phyloP scores from a whole-genome alignment of 2,329 filamentous ascomycete species.

The Verticillium klebahnii region DNA sequence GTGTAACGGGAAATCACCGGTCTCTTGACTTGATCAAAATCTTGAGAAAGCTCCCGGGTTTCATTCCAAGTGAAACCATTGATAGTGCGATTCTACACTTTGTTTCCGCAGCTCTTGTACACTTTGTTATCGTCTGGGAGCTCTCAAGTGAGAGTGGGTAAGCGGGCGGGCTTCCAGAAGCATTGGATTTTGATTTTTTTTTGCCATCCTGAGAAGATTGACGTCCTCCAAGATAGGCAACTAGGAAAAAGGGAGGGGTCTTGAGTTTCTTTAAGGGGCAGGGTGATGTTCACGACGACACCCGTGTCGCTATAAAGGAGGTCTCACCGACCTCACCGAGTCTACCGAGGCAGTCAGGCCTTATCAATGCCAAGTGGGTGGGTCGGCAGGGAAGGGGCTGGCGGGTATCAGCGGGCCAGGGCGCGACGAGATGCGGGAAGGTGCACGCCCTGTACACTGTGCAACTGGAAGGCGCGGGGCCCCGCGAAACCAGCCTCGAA shows the following conservation, averaged over 20 bases:
- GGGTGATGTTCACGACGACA: background rate
- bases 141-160: background rate
- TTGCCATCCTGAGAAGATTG: no score
- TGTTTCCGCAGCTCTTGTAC: background rate
- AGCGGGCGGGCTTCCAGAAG: no score
- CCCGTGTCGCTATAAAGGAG: background rate
- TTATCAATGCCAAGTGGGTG: background rate
- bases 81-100: background rate
- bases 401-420: constrained; percentile 13
- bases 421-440: constrained; percentile 6
- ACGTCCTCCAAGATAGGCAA: no score
- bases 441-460: background rate
- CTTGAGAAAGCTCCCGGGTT: background rate
- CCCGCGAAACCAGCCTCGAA: constrained; percentile 6
- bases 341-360: background rate
- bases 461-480: constrained; percentile 4
- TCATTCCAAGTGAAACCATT: background rate
- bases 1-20: background rate
- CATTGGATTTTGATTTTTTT: background rate
- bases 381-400: background rate
- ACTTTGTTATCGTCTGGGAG: background rate
- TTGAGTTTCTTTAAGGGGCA: background rate
- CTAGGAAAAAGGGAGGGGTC: background rate
- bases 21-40: background rate
- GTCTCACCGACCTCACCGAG: background rate